Conservation (phyloP, 2,329 filamentous ascomycete genomes). For the Elsinoe ampelina region DNA sequence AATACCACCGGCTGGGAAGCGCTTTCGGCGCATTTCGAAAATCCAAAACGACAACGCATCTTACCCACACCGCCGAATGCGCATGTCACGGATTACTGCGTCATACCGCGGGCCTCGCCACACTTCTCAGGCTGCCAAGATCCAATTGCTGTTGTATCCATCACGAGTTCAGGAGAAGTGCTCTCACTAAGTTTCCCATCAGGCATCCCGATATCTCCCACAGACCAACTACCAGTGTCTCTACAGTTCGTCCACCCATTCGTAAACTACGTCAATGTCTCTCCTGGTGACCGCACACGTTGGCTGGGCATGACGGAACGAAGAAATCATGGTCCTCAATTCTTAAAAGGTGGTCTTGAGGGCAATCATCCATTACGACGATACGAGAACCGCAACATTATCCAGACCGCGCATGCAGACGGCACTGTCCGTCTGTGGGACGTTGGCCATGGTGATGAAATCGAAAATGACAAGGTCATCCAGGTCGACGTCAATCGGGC, state of each 20-base stretch:
- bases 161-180: slow-evolving; percentile 79
- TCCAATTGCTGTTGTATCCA: slow-evolving; percentile 71
- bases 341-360: slow-evolving; percentile 72
- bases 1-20: slow-evolving; percentile 84
- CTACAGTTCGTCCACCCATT: slow-evolving; percentile 87
- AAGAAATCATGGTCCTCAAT: slow-evolving; percentile 64
- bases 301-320: slow-evolving; percentile 91
- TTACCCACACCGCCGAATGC: slow-evolving; percentile 69
- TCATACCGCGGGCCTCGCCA: slow-evolving; percentile 73
- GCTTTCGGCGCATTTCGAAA: slow-evolving; percentile 67
- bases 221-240: slow-evolving; percentile 83
- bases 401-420: slow-evolving; percentile 82
- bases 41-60: slow-evolving; percentile 60
- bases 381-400: slow-evolving; percentile 73
- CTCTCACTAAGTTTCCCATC: slow-evolving; percentile 87
- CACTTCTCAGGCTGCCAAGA: slow-evolving; percentile 84
- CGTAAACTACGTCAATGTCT: slow-evolving; percentile 61
- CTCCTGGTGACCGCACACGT: slow-evolving; percentile 63
- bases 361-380: slow-evolving; percentile 60
- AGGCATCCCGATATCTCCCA: slow-evolving; percentile 81
- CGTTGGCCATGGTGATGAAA: slow-evolving; percentile 79
- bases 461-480: slow-evolving; percentile 73
- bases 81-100: slow-evolving; percentile 68
- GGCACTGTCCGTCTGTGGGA: slow-evolving; percentile 92
- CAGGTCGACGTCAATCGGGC: slow-evolving; percentile 83